These are phyloP conservation scores for Primulina eburnea DNA, from an alignment of 257 asterid genomes.

Conservation along the genomic window DNA sequence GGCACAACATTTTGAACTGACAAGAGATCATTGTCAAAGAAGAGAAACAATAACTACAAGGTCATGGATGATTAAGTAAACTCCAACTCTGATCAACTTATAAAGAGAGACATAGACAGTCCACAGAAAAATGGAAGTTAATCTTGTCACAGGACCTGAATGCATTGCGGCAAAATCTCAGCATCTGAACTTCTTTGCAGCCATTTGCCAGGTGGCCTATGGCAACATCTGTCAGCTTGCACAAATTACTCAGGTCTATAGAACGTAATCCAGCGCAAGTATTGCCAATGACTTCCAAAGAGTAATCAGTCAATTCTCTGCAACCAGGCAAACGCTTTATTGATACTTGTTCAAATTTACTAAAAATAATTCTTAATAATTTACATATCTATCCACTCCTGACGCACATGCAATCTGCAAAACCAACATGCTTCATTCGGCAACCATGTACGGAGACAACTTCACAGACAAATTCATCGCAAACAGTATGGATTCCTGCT, in stretches of 20 bases:
- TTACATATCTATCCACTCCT: slow-evolving; percentile 1
- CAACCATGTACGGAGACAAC: slow-evolving; percentile 50
- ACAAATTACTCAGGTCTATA: slow-evolving; percentile 60
- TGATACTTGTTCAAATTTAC: not conserved
- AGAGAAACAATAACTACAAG: not conserved
- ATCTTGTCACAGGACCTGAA: slow-evolving; percentile 60
- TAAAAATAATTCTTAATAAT: slow-evolving; percentile 8
- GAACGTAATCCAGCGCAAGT: slow-evolving; percentile 55
- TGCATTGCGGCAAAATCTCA: slow-evolving; percentile 59
- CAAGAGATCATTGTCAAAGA: not conserved
- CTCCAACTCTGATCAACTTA: not conserved
- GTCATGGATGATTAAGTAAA: not conserved
- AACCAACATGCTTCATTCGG: slow-evolving; percentile 75
- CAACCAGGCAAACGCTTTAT: slow-evolving; percentile 20
- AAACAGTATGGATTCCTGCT: slow-evolving; percentile 61
- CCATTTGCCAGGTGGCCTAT: slow-evolving; percentile 84
- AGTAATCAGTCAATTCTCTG: slow-evolving; percentile 74
- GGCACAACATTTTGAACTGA: not conserved
- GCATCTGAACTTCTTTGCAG: slow-evolving; percentile 54
- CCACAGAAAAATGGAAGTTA: not conserved
- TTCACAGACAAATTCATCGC: slow-evolving; percentile 58
- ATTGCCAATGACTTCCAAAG: slow-evolving; percentile 59
- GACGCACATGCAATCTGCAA: slow-evolving; percentile 75
- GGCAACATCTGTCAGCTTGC: slow-evolving; percentile 74
- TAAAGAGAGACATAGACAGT: not conserved